Conservation (phyloP, 129 eudicot species). For the Gnaphalium uliginosum region DNA sequence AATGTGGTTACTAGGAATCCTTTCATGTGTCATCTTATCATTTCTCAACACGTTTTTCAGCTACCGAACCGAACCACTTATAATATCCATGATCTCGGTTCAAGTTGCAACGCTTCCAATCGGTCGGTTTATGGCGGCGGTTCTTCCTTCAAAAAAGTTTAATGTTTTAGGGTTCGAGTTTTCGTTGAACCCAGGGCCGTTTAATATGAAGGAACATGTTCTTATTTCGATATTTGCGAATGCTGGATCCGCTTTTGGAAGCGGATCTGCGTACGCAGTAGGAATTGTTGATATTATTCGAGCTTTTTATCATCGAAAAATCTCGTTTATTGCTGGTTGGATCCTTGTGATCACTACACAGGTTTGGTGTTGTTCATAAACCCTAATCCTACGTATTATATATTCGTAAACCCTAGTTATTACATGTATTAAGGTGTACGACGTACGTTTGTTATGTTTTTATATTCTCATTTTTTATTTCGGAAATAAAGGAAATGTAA, state of each 20-base stretch:
- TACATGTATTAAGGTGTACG: no score
- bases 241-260: slow-evolving; percentile 59
- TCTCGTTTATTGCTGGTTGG: slow-evolving; percentile 50
- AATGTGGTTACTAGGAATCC: slow-evolving; percentile 63
- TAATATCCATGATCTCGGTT: slow-evolving; percentile 48
- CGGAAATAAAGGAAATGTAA: no score
- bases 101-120: slow-evolving; percentile 61
- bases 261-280: slow-evolving; percentile 60
- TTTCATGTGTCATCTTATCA: slow-evolving; percentile 46
- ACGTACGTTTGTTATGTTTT: no score
- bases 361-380: slow-evolving; percentile 25
- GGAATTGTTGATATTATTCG: slow-evolving; percentile 45
- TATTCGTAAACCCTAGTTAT: no score
- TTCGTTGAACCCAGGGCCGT: slow-evolving; percentile 70
- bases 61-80: slow-evolving; percentile 55
- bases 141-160: slow-evolving; percentile 42
- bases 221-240: slow-evolving; percentile 66
- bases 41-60: slow-evolving; percentile 63
- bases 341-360: slow-evolving; percentile 57
- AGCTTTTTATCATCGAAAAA: slow-evolving; percentile 54
- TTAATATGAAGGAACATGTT: slow-evolving; percentile 73
- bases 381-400: not conserved
- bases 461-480: no score
- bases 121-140: slow-evolving; percentile 64
- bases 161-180: slow-evolving; percentile 33